Conservation (phyloP, 225 moss, liverwort and hornwort genomes). For the Pleurozium schreberi region DNA sequence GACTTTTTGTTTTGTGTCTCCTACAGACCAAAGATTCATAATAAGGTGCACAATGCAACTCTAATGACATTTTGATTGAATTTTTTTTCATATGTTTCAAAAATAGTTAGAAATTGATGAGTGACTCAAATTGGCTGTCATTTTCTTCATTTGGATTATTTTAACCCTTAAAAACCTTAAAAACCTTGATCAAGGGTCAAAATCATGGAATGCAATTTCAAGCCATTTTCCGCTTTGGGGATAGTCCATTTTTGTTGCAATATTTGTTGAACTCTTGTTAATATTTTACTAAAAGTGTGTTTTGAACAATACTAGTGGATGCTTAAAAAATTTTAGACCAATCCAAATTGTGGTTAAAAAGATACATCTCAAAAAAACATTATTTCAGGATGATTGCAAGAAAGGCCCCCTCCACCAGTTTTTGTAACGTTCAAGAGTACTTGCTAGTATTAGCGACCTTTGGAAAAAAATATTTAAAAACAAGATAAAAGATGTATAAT, state of each 20-base stretch:
- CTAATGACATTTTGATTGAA: background rate
- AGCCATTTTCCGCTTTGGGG: background rate
- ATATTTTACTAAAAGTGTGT: background rate
- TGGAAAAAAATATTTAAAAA: too few species aligned
- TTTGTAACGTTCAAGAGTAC: too few species aligned
- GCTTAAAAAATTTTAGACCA: too few species aligned
- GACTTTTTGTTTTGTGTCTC: background rate
- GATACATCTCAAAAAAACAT: too few species aligned
- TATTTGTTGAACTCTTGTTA: background rate
- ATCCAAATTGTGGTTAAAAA: too few species aligned
- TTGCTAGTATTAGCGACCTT: too few species aligned
- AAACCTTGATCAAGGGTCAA: too few species aligned
- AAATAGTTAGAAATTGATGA: background rate
- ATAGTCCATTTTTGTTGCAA: background rate
- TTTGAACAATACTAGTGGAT: too few species aligned
- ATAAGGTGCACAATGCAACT: background rate
- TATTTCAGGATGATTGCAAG: too few species aligned
- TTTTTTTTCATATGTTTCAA: background rate
- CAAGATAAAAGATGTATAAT: too few species aligned
- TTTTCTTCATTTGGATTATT: too few species aligned
- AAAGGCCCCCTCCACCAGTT: too few species aligned
- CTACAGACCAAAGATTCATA: background rate
- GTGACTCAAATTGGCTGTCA: background rate
- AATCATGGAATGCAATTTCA: background rate
- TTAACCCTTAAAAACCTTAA: background rate